Evolutionary conservation across 495 filamentous ascomycete genomes (phyloP).

Genomic region (Xylaria nigripes): DNA sequence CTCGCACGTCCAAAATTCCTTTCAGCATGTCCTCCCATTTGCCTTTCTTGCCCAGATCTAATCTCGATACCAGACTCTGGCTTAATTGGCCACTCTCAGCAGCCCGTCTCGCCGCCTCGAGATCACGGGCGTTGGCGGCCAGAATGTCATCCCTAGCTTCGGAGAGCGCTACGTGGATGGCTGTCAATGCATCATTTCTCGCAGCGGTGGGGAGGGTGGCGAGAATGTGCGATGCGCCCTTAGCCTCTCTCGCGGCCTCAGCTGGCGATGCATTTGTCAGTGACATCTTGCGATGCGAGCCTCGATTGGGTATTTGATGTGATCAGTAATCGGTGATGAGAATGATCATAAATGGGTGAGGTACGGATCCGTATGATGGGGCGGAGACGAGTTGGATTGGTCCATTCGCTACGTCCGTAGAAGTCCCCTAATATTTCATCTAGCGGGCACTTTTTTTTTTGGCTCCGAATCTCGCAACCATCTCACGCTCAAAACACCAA

Average conservation of each 20-base stretch:
- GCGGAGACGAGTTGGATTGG: neutral
- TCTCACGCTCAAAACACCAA: neutral
- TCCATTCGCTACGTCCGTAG: no score
- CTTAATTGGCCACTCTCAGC: conserved; percentile 67
- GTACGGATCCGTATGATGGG: neutral
- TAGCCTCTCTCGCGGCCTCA: conserved; percentile 60
- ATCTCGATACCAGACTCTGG: conserved; percentile 78
- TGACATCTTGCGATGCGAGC: conserved; percentile 48
- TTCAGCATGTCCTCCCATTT: conserved; percentile 98
- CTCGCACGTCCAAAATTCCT: conserved; percentile 83
- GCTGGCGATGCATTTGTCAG: conserved; percentile 62
- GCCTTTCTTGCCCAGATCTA: conserved; percentile 75
- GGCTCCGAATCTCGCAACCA: conserved; percentile 6
- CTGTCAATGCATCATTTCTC: conserved; percentile 77
- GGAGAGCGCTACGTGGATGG: conserved; percentile 64
- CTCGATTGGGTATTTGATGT: neutral
- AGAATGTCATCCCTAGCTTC: conserved; percentile 66
- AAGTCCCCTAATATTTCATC: no score
- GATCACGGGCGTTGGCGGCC: conserved; percentile 74
- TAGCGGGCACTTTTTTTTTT: neutral
- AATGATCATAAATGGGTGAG: neutral
- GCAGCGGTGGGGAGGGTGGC: conserved; percentile 54
- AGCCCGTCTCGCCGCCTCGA: conserved; percentile 62
- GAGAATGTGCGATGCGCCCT: conserved; percentile 59
- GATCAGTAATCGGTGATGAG: no score